Conservation (phyloP, 345 rosid genomes). For the Corymbia maculata region DNA sequence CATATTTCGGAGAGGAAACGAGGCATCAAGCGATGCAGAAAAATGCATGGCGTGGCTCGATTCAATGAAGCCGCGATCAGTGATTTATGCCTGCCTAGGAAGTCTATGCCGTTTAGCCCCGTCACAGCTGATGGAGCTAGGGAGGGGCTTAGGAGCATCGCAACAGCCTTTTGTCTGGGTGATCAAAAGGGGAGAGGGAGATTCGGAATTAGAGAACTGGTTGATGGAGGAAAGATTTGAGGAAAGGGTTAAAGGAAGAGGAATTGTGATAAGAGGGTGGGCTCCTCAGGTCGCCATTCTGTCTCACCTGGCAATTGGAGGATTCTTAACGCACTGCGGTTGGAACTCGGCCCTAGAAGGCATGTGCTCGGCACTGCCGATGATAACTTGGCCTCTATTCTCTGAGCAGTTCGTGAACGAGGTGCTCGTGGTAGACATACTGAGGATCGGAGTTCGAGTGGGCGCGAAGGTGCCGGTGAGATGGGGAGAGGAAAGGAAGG, state of each 20-base stretch:
- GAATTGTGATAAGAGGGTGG: conserved; percentile 67
- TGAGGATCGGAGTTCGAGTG: conserved; percentile 63
- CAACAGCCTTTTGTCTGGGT: conserved; percentile 69
- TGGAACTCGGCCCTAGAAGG: conserved; percentile 87
- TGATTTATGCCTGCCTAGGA: conserved; percentile 68
- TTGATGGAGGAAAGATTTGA: conserved; percentile 28
- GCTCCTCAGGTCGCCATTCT: conserved; percentile 73
- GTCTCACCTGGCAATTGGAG: conserved; percentile 56
- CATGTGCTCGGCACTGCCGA: conserved; percentile 44
- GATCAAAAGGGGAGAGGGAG: conserved; percentile 26
- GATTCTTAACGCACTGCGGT: conserved; percentile 78
- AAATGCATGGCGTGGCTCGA: conserved; percentile 50
- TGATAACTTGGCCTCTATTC: conserved; percentile 80
- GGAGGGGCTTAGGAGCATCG: conserved; percentile 56
- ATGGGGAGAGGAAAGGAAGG: conserved; percentile 71
- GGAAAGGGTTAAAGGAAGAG: conserved; percentile 49
- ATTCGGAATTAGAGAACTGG: conserved; percentile 48
- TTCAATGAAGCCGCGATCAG: conserved; percentile 39
- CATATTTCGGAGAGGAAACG: conserved; percentile 60
- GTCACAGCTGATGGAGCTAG: conserved; percentile 54
- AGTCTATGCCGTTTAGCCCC: conserved; percentile 63
- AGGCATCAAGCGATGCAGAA: conserved; percentile 23
- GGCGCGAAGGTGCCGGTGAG: conserved; percentile 56
- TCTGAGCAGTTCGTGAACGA: conserved; percentile 77
- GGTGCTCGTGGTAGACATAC: conserved; percentile 47